Base-by-base conservation (phyloP, 129 eudicot genomes). In the Rutidosis leptorrhynchoides region DNA sequence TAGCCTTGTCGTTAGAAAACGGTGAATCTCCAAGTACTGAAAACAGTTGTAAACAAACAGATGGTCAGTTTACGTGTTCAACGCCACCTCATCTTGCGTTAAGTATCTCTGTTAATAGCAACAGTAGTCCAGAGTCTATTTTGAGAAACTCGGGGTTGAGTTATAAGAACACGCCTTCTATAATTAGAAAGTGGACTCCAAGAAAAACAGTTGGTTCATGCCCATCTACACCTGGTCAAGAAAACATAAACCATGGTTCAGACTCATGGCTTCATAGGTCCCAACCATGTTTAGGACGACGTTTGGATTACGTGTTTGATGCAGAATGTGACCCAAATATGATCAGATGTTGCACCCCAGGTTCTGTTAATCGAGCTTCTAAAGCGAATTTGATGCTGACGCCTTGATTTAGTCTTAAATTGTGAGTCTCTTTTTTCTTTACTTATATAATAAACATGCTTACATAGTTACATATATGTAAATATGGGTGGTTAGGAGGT, bases 111-210 rank as follows among this genome's bases (percentile, higher is more conserved):
- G 43, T 69, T 24, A 75, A 21, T 22, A 58, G 55, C 67, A 72
- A 75, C 67, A 89, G 90, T 77, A 89, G 90, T 77, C 89, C 95
- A 22, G 92, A 82, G 72, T 84, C 84, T 27, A 62, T 87, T 56
- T 74, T 90, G 80, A 87, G 86, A 80, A 87, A 80, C 63, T 90
- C 97, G 16, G 91, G 89, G 14, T 22, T 73, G 84, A 84, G 90
- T 52, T 90, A 86, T 60, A 83, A 70, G 80, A 85, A 80, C 54
- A 86, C 95, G 6, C 97, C 97, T 40, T 84, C 95, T 7, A 87
- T 90, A 6, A 87, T 87, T 68, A 80, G 95, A 63, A 90, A 73
- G 80, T 70, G 83, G 67, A 54, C 77, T 74, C 80, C 77, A 16
- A 74, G 65, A 77, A 79, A 72, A 72, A 42, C 65, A 6, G 79